Conservation (phyloP, 2,329 filamentous ascomycete genomes). For the Trichophyton rubrum region DNA sequence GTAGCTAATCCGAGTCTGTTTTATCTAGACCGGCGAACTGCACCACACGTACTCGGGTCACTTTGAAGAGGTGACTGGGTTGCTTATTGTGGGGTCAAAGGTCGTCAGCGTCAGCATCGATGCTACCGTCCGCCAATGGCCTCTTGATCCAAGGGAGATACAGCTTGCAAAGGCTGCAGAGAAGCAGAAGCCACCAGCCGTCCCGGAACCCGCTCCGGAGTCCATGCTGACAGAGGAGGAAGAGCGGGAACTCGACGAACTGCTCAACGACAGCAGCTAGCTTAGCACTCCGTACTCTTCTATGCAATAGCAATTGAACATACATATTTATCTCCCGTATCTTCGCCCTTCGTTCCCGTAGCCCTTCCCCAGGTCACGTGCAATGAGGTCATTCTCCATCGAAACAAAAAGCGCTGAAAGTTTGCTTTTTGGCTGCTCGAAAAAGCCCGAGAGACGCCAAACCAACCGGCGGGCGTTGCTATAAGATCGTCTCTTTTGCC, state of each 20-base stretch:
- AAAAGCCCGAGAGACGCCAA: background rate
- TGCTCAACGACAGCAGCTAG: constrained; percentile 62
- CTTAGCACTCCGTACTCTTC: background rate
- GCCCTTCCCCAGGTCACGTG: background rate
- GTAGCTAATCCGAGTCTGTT: constrained; percentile 19
- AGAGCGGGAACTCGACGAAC: constrained; percentile 77
- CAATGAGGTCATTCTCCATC: constrained; percentile 1
- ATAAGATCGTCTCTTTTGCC: background rate
- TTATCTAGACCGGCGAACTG: constrained; percentile 50
- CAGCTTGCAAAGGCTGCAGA: constrained; percentile 42
- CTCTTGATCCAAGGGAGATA: constrained; percentile 50
- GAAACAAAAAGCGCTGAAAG: background rate
- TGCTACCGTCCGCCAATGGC: constrained; percentile 76
- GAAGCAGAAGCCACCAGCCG: constrained; percentile 32
- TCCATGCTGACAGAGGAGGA: constrained; percentile 69
- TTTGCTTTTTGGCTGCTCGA: background rate
- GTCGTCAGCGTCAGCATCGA: constrained; percentile 82
- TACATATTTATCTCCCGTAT: background rate
- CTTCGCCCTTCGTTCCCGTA: too few relatives aligned
- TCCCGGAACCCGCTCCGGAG: constrained; percentile 34
- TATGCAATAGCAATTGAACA: background rate
- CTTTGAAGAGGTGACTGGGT: constrained; percentile 80
- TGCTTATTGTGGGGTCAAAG: constrained; percentile 48
- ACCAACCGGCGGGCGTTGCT: background rate
- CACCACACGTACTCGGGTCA: constrained; percentile 68